Conservation (phyloP, 2,329 filamentous ascomycete genomes). For the Epichloe baconii region DNA sequence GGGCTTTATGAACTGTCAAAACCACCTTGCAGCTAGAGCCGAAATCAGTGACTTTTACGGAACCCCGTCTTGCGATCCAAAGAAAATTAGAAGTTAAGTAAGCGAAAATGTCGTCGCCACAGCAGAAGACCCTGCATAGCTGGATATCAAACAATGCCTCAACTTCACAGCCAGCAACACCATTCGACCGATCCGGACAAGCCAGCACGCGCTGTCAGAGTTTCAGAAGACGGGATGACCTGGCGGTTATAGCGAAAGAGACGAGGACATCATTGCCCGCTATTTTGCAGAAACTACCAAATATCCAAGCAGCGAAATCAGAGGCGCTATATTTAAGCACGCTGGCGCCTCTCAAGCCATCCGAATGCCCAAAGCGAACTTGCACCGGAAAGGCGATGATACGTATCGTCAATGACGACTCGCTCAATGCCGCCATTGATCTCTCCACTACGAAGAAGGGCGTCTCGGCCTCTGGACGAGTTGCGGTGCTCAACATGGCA, state of each 20-base stretch:
- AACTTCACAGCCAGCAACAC: constrained; percentile 6
- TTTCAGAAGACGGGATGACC: constrained; percentile 10
- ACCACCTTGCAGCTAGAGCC: constrained; percentile 1
- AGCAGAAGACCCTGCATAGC: constrained; percentile 16
- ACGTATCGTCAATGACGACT: constrained; percentile 42
- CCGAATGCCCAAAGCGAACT: constrained; percentile 28
- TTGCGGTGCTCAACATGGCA: constrained; percentile 56
- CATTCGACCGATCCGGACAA: neutral
- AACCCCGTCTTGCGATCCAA: too few relatives aligned
- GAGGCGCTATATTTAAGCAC: constrained; percentile 23
- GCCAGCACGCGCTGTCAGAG: neutral
- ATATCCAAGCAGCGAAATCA: constrained; percentile 23
- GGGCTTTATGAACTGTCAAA: neutral
- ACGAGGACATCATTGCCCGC: constrained; percentile 33
- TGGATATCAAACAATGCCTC: constrained; percentile 13
- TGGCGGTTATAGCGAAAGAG: constrained; percentile 32
- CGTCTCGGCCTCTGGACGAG: constrained; percentile 16
- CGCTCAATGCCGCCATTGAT: constrained; percentile 40
- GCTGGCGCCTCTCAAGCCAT: constrained; percentile 25
- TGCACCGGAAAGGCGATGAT: constrained; percentile 21
- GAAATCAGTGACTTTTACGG: neutral
- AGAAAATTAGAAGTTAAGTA: too few relatives aligned
- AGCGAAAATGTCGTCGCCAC: constrained; percentile 2
- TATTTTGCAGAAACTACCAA: constrained; percentile 31
- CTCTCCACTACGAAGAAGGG: constrained; percentile 16